A percentile compares a stretch with the other conserved stretches of the same genome.
These are phyloP conservation scores for Sporobolomyces roseus DNA, from an alignment of 768 basidiomycete genomes.

Conservation along the genomic window DNA sequence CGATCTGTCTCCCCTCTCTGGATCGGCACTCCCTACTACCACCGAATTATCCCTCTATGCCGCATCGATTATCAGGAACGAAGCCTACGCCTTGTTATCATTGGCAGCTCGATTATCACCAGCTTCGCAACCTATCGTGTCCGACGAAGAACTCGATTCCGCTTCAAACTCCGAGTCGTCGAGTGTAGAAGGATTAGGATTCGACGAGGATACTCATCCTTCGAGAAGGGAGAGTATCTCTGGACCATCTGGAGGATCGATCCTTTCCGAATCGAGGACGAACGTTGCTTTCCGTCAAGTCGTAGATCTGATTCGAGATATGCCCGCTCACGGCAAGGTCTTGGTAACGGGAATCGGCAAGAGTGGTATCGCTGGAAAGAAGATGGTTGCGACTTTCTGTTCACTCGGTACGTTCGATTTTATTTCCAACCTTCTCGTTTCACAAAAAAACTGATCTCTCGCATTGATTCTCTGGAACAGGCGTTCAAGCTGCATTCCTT, in stretches of 20 bases:
- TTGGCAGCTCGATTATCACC: slow-evolving; percentile 42
- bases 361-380: slow-evolving; percentile 41
- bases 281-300: slow-evolving; percentile 39
- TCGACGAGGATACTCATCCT: slow-evolving; percentile 6
- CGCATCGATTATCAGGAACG: slow-evolving; percentile 38
- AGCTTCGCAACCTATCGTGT: slow-evolving; percentile 26
- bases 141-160: slow-evolving; percentile 25
- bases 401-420: slow-evolving; percentile 42
- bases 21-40: not conserved
- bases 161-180: not conserved
- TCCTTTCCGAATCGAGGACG: slow-evolving; percentile 29
- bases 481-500: slow-evolving; percentile 43
- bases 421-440: no score
- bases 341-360: slow-evolving; percentile 45
- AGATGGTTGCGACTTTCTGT: slow-evolving; percentile 45
- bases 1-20: slow-evolving; percentile 10
- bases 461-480: slow-evolving; percentile 10
- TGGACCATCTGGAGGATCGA: not conserved
- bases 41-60: slow-evolving; percentile 40
- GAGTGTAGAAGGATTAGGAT: not conserved
- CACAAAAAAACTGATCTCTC: not conserved
- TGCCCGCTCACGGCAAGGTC: slow-evolving; percentile 42
- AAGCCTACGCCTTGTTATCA: slow-evolving; percentile 45
- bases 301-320: slow-evolving; percentile 24
- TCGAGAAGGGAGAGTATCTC: slow-evolving; percentile 19